Evolutionary conservation across 2,329 filamentous ascomycete species (phyloP).

Genomic region (Aspergillus melleus): DNA sequence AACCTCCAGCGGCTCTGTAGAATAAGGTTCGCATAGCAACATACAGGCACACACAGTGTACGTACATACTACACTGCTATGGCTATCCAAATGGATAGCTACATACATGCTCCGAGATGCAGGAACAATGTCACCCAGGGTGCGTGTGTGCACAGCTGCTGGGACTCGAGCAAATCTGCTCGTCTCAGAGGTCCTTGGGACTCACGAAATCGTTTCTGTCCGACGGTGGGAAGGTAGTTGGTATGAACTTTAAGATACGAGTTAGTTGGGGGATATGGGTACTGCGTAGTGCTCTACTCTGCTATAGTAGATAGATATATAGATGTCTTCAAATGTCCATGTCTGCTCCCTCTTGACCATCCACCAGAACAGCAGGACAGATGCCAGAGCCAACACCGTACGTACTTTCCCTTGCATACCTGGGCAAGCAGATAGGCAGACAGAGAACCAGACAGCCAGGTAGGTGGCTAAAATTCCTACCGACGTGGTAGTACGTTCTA

Average conservation of each 20-base stretch:
- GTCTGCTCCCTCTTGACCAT: too few relatives aligned
- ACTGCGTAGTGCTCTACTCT: too few relatives aligned
- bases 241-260: neutral
- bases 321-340: too few relatives aligned
- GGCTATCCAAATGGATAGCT: neutral
- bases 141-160: neutral
- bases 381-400: neutral
- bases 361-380: too few relatives aligned
- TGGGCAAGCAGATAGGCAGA: neutral
- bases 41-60: neutral
- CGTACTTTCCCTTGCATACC: too few relatives aligned
- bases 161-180: neutral
- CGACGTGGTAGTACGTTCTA: neutral
- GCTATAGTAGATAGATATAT: too few relatives aligned
- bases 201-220: neutral
- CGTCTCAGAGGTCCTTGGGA: neutral
- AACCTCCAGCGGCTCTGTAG: too few relatives aligned
- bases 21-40: too few relatives aligned
- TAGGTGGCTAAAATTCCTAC: neutral
- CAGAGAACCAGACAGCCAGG: too few relatives aligned
- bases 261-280: neutral
- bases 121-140: neutral
- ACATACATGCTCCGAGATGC: neutral
- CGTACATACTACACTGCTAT: neutral
- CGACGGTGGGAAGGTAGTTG: neutral